These are phyloP conservation scores for Corrigiola litoralis DNA, from an alignment of 179 eudicot species.

Conservation along the genomic window DNA sequence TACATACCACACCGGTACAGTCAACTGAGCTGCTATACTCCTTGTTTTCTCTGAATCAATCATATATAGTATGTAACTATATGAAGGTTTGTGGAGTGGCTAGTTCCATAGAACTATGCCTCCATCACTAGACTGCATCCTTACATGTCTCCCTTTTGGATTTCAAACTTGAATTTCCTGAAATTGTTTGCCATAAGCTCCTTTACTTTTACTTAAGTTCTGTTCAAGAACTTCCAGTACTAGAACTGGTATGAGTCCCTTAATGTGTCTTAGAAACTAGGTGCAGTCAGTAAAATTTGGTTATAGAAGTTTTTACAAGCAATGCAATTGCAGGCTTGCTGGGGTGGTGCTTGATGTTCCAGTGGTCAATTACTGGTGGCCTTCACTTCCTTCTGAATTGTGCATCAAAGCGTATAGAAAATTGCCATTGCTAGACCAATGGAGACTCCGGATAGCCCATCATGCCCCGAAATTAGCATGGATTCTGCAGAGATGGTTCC, in stretches of 20 bases:
- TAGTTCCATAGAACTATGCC: too few species aligned
- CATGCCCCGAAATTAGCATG: constrained; percentile 30
- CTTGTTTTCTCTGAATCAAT: neutral
- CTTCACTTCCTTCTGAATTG: constrained; percentile 29
- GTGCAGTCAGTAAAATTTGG: too few species aligned
- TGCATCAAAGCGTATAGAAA: constrained; percentile 11
- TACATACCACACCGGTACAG: constrained; percentile 55
- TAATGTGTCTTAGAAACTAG: too few species aligned
- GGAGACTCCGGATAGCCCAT: constrained; percentile 23
- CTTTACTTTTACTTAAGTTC: too few species aligned
- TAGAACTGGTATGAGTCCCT: too few species aligned
- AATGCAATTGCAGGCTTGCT: constrained; percentile 29
- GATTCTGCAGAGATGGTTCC: constrained; percentile 24
- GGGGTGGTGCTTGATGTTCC: constrained; percentile 28
- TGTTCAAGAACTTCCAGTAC: too few species aligned
- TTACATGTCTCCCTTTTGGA: too few species aligned
- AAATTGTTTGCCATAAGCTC: too few species aligned
- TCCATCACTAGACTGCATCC: too few species aligned
- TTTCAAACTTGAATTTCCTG: too few species aligned
- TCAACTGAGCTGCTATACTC: too few species aligned
- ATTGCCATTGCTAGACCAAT: constrained; percentile 16
- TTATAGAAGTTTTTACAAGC: neutral
- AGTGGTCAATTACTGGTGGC: constrained; percentile 43
- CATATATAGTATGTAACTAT: neutral
- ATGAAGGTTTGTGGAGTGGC: too few species aligned